Conservation (phyloP, 2,329 filamentous ascomycete genomes). For the Trichoderma endophyticum region DNA sequence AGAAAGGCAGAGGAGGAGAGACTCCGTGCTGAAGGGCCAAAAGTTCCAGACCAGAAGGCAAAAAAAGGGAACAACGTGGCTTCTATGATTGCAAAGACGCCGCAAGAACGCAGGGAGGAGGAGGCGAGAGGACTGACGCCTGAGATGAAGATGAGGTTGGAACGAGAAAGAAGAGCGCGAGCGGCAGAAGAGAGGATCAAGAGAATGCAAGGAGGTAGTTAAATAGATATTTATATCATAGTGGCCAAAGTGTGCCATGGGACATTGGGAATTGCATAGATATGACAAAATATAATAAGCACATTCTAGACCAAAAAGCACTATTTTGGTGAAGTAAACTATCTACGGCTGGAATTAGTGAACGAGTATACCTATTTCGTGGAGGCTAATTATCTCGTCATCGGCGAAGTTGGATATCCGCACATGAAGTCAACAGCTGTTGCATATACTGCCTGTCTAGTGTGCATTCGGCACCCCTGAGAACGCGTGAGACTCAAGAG, state of each 20-base stretch:
- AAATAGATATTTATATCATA: not conserved
- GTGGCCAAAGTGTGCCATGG: not conserved
- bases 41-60: slow-evolving; percentile 48
- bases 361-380: not conserved
- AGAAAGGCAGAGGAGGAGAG: slow-evolving; percentile 72
- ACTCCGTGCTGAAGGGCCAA: slow-evolving; percentile 63
- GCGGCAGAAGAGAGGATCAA: slow-evolving; percentile 86
- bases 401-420: not conserved
- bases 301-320: not conserved
- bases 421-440: not conserved
- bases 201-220: slow-evolving; percentile 46
- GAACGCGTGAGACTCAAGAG: not conserved
- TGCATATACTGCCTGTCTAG: too few relatives aligned
- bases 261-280: not conserved
- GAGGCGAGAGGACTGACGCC: slow-evolving; percentile 81
- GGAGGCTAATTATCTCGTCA: not conserved
- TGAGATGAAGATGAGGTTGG: slow-evolving; percentile 79
- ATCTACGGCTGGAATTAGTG: not conserved
- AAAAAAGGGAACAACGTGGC: slow-evolving; percentile 50
- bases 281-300: not conserved
- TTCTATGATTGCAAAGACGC: slow-evolving; percentile 64
- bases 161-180: slow-evolving; percentile 83
- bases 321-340: not conserved
- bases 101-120: slow-evolving; percentile 77
- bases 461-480: not conserved